Conservation (phyloP, 129 eudicot genomes). For the Saposhnikovia divaricata region DNA sequence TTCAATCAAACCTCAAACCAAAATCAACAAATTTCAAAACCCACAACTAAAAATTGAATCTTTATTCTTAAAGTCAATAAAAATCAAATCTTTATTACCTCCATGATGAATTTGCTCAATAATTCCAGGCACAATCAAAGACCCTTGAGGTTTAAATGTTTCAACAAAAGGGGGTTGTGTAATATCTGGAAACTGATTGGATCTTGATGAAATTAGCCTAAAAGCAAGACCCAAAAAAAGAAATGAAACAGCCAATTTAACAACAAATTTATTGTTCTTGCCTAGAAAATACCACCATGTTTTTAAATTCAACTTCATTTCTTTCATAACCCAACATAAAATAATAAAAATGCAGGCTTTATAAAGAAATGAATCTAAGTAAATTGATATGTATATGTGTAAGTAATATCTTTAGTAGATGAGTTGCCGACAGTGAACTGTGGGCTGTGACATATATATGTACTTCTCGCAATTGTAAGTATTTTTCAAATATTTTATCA, state of each 20-base stretch:
- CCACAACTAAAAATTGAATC: not conserved
- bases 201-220: slow-evolving; percentile 39
- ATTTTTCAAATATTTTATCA: no score
- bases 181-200: slow-evolving; percentile 36
- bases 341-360: not conserved
- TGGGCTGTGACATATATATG: not conserved
- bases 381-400: no score
- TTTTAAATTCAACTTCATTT: slow-evolving; percentile 35
- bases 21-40: not conserved
- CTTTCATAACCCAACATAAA: not conserved
- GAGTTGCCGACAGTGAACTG: not conserved
- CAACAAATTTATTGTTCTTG: slow-evolving; percentile 43
- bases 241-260: slow-evolving; percentile 53
- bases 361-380: not conserved
- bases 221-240: slow-evolving; percentile 58
- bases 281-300: slow-evolving; percentile 29
- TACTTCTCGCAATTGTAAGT: not conserved
- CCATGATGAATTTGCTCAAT: slow-evolving; percentile 18
- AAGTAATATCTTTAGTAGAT: no score
- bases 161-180: slow-evolving; percentile 31
- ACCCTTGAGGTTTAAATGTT: slow-evolving; percentile 7
- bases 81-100: slow-evolving; percentile 25
- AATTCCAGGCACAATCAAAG: slow-evolving; percentile 19
- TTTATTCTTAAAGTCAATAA: no score
- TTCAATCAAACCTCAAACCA: not conserved